Percentiles rank a stretch among this genome's conserved stretches.
Conservation (phyloP, 768 basidiomycete genomes). For the Pisolithus tinctorius region DNA sequence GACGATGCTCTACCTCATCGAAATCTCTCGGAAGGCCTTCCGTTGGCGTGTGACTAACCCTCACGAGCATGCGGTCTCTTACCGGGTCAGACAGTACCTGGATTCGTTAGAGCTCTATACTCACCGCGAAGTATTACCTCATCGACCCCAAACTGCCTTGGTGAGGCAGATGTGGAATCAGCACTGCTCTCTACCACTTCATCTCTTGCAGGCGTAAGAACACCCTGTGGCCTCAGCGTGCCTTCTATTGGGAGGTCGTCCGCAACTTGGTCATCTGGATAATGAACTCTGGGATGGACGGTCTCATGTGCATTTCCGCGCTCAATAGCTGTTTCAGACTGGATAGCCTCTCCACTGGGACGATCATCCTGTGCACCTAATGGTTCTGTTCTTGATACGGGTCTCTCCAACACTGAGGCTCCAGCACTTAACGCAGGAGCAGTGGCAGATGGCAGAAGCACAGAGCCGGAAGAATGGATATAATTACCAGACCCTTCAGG, state of each 20-base stretch:
- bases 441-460: slow-evolving; percentile 12
- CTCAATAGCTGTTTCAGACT: slow-evolving; percentile 8
- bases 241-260: slow-evolving; percentile 14
- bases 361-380: slow-evolving; percentile 4
- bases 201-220: slow-evolving; percentile 54
- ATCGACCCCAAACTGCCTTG: slow-evolving; percentile 29
- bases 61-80: slow-evolving; percentile 85
- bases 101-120: slow-evolving; percentile 6
- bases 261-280: not conserved
- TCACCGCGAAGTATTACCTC: slow-evolving; percentile 73
- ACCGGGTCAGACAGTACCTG: slow-evolving; percentile 10
- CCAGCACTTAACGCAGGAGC: slow-evolving; percentile 8
- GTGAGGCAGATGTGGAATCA: slow-evolving; percentile 39
- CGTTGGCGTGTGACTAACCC: slow-evolving; percentile 57
- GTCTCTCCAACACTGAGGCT: slow-evolving; percentile 11
- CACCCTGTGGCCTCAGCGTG: slow-evolving; percentile 53
- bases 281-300: slow-evolving; percentile 11
- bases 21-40: slow-evolving; percentile 46
- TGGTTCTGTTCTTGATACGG: slow-evolving; percentile 16
- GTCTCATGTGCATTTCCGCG: slow-evolving; percentile 7
- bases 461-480: slow-evolving; percentile 18
- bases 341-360: slow-evolving; percentile 4
- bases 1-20: slow-evolving; percentile 63
- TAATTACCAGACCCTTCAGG: slow-evolving; percentile 8
- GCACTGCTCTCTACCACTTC: slow-evolving; percentile 60